Conservation (phyloP, 2,329 filamentous ascomycete species). For the Penicillium paneum region DNA sequence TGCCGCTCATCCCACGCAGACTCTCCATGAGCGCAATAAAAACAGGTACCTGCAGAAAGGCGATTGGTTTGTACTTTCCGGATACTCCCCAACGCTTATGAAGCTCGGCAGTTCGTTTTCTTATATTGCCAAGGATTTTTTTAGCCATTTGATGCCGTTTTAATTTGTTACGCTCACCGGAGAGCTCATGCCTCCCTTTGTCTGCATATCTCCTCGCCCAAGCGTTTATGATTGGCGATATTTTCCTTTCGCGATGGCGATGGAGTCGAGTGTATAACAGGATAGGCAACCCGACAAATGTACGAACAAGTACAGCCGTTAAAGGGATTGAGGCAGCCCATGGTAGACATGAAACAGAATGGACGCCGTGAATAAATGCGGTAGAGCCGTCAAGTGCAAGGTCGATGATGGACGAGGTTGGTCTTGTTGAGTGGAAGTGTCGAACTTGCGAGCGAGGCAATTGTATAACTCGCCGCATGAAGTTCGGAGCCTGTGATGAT, state of each 20-base stretch:
- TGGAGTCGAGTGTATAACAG: slow-evolving; percentile 44
- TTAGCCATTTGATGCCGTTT: slow-evolving; percentile 4
- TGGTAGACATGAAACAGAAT: slow-evolving; percentile 48
- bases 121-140: slow-evolving; percentile 12
- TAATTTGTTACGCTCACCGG: too few species aligned
- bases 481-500: slow-evolving; percentile 1
- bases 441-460: slow-evolving; percentile 33
- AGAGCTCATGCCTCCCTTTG: background rate
- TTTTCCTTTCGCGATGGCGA: slow-evolving; percentile 41
- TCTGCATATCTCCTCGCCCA: slow-evolving; percentile 30
- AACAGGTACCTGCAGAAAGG: slow-evolving; percentile 45
- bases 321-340: slow-evolving; percentile 57
- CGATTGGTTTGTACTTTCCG: slow-evolving; percentile 32
- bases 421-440: slow-evolving; percentile 51
- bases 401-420: slow-evolving; percentile 37
- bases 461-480: background rate
- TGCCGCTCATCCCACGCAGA: slow-evolving; percentile 48
- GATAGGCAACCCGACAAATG: slow-evolving; percentile 47
- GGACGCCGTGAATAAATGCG: slow-evolving; percentile 50
- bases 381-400: slow-evolving; percentile 46
- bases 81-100: slow-evolving; percentile 36
- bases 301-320: slow-evolving; percentile 52
- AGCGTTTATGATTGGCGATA: slow-evolving; percentile 43
- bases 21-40: slow-evolving; percentile 49
- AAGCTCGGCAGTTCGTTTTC: slow-evolving; percentile 27